Conservation (phyloP, 345 rosid genomes). For the Eucalyptus polybractea region DNA sequence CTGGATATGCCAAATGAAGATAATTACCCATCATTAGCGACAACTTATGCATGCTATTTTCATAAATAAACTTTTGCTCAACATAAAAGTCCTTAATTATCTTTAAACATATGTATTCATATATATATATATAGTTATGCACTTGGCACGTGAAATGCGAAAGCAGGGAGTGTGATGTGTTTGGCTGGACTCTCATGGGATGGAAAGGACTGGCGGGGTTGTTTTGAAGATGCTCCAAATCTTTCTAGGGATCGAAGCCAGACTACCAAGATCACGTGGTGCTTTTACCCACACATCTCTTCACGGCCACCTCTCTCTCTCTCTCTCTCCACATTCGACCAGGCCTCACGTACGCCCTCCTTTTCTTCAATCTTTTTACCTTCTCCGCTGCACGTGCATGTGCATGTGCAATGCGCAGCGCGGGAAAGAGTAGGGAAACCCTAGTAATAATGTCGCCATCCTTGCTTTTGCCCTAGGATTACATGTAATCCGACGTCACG, state of each 20-base stretch:
- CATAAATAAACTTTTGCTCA: neutral
- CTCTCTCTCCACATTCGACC: neutral
- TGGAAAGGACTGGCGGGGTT: neutral
- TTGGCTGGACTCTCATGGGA: neutral
- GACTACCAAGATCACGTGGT: conserved; percentile 14
- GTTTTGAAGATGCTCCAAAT: conserved; percentile 22
- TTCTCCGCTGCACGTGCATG: neutral
- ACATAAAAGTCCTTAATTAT: neutral
- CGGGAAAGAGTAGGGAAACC: neutral
- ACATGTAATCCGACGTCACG: neutral
- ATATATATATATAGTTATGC: neutral
- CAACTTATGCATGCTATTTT: neutral
- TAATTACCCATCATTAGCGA: neutral
- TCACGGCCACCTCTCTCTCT: neutral
- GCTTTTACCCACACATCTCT: neutral
- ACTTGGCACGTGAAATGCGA: neutral
- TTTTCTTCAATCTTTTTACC: neutral
- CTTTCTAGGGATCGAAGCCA: conserved; percentile 42
- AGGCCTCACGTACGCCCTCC: neutral
- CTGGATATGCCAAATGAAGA: neutral
- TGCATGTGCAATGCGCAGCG: neutral
- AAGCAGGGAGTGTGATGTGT: neutral
- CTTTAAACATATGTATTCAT: neutral
- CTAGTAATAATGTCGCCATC: neutral
- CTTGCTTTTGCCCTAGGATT: neutral